These are phyloP conservation scores for Jaenimonas drosophilae DNA, from an alignment of 208 protist species.

Conservation along the genomic window DNA sequence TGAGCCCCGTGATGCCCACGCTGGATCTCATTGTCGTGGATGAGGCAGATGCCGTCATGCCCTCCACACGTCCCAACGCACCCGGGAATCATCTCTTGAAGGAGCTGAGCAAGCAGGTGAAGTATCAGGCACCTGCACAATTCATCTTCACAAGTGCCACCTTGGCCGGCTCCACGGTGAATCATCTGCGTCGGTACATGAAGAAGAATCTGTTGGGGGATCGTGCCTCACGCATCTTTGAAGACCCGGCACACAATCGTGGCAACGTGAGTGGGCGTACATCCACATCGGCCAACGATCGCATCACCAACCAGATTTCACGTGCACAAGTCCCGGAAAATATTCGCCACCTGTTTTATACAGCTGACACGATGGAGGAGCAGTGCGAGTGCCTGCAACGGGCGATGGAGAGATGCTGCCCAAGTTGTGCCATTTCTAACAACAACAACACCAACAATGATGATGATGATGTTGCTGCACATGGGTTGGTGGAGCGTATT, in stretches of 20 bases:
- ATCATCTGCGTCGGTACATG: constrained; percentile 83
- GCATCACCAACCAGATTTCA: constrained; percentile 29
- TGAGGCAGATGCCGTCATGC: constrained; percentile 83
- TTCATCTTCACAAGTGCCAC: constrained; percentile 85
- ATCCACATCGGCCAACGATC: not conserved
- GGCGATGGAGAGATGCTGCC: constrained; percentile 24
- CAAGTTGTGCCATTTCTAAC: constrained; percentile 1
- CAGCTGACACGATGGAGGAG: constrained; percentile 63
- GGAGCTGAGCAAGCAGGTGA: constrained; percentile 71
- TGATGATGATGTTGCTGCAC: not conserved
- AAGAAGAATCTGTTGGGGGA: constrained; percentile 77
- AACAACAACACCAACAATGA: not conserved
- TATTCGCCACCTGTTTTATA: constrained; percentile 75
- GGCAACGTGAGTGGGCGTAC: not conserved
- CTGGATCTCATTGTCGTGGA: constrained; percentile 81
- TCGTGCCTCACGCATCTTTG: constrained; percentile 66
- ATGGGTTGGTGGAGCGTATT: constrained; percentile 5
- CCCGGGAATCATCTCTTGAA: constrained; percentile 74
- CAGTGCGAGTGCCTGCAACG: constrained; percentile 48
- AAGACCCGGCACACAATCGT: constrained; percentile 5
- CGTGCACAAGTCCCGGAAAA: constrained; percentile 45
- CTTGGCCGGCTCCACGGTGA: constrained; percentile 72
- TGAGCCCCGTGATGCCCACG: constrained; percentile 58
- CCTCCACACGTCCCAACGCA: constrained; percentile 37
- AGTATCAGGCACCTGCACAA: constrained; percentile 84